A percentile compares a stretch with the other conserved stretches of the same genome.
These are phyloP conservation scores for Eurotiales sp. DNA, from an alignment of 2,329 filamentous ascomycete species.

Conservation along the genomic window DNA sequence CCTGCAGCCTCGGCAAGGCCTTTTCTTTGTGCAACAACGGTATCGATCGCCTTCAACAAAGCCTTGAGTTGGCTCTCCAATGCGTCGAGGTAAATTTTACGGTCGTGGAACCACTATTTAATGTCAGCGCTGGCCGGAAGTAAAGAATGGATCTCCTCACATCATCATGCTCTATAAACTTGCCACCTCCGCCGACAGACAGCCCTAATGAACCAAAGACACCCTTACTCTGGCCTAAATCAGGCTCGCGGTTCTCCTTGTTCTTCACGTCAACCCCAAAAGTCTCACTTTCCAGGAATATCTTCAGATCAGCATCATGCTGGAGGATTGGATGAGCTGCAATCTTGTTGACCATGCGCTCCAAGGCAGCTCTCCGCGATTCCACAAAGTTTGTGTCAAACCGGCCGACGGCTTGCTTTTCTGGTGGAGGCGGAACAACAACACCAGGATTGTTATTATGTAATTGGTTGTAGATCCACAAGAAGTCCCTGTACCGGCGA, in stretches of 20 bases:
- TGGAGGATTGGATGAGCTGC: slow-evolving; percentile 85
- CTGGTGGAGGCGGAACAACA: slow-evolving; percentile 90
- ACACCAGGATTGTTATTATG: slow-evolving; percentile 93
- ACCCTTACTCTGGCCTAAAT: slow-evolving; percentile 85
- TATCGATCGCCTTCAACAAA: slow-evolving; percentile 88
- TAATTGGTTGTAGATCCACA: slow-evolving; percentile 94
- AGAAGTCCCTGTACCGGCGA: slow-evolving; percentile 88
- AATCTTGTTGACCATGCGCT: slow-evolving; percentile 97
- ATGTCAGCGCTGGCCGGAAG: slow-evolving; percentile 20
- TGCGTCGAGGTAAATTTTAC: slow-evolving; percentile 89
- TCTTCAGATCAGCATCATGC: slow-evolving; percentile 88
- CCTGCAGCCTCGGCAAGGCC: slow-evolving; percentile 88
- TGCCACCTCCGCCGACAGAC: slow-evolving; percentile 68
- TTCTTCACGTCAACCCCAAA: slow-evolving; percentile 98
- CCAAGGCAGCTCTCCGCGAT: slow-evolving; percentile 80
- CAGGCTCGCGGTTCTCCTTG: slow-evolving; percentile 85
- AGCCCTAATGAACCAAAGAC: slow-evolving; percentile 83
- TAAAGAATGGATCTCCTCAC: slow-evolving; percentile 49
- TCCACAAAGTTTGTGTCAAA: slow-evolving; percentile 98
- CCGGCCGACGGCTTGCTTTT: slow-evolving; percentile 94
- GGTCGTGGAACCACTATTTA: slow-evolving; percentile 89
- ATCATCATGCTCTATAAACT: slow-evolving; percentile 98
- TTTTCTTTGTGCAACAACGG: slow-evolving; percentile 86
- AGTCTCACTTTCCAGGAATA: slow-evolving; percentile 92
- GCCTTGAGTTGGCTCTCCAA: slow-evolving; percentile 87